Evolutionary conservation across 345 rosid species (phyloP).

Genomic region (Jatropha curcas): DNA sequence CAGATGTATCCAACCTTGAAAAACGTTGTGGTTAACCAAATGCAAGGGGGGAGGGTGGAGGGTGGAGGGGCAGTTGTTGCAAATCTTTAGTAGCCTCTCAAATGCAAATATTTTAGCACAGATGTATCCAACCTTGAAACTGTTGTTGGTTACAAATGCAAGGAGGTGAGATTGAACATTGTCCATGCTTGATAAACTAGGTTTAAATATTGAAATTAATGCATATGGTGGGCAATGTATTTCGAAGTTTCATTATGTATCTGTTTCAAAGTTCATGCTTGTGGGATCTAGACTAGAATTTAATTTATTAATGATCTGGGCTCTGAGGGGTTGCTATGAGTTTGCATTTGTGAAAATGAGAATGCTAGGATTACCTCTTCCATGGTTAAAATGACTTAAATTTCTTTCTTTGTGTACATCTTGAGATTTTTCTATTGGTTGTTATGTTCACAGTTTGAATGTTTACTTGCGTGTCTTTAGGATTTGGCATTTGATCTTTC

Average conservation of each 20-base stretch:
- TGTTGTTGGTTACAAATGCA: background rate
- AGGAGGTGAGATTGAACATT: background rate
- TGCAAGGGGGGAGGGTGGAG: too few relatives aligned
- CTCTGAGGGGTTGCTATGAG: background rate
- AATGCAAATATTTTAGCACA: background rate
- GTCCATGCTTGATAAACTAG: too few relatives aligned
- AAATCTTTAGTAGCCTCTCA: background rate
- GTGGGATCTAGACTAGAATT: background rate
- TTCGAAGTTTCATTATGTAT: background rate
- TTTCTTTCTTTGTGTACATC: background rate
- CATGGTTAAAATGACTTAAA: background rate
- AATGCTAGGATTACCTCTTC: background rate
- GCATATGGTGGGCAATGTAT: background rate
- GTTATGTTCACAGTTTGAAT: background rate
- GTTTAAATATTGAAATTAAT: background rate
- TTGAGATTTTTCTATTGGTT: background rate
- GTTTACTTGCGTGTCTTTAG: slow-evolving; percentile 34
- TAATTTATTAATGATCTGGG: background rate
- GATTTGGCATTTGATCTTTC: slow-evolving; percentile 98
- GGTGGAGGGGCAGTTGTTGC: too few relatives aligned
- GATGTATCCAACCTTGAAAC: background rate
- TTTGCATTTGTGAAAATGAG: background rate
- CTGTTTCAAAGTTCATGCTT: background rate
- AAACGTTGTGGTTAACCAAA: too few relatives aligned
- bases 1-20: too few relatives aligned